Conservation (phyloP, 1,284 basidiomycete species). For the Apiotrichum veenhuisii region DNA sequence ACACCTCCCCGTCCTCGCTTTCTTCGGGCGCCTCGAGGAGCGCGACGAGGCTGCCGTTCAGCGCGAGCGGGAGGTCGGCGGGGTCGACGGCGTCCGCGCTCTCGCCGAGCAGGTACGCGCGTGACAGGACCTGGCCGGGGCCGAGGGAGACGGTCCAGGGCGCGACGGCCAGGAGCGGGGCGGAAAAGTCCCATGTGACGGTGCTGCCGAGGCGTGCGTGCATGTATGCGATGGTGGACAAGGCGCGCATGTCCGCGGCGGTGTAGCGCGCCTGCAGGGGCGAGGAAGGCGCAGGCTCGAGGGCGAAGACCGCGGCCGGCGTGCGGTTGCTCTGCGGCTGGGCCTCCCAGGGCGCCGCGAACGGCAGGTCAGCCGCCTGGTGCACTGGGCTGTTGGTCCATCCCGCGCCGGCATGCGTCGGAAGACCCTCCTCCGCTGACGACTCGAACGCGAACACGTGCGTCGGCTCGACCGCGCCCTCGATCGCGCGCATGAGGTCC, state of each 20-base stretch:
- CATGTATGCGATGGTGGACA: conserved; percentile 77
- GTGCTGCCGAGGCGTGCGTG: conserved; percentile 52
- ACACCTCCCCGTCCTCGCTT: conserved; percentile 44
- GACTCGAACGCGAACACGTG: conserved; percentile 60
- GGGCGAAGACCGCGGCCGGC: conserved; percentile 10
- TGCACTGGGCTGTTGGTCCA: conserved; percentile 34
- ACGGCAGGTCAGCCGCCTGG: conserved; percentile 16
- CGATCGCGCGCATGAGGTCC: conserved; percentile 68
- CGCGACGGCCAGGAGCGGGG: conserved; percentile 62
- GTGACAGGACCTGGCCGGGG: conserved; percentile 55
- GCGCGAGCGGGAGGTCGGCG: conserved; percentile 62
- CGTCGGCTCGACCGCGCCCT: conserved; percentile 63
- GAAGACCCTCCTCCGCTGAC: conserved; percentile 7
- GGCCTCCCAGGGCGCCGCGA: neutral
- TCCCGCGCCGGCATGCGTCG: conserved; percentile 9
- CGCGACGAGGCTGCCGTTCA: conserved; percentile 78
- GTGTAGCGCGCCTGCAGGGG: conserved; percentile 57
- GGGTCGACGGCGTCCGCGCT: conserved; percentile 69
- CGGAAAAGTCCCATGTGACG: conserved; percentile 62
- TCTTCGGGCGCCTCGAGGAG: conserved; percentile 54
- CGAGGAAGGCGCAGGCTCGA: conserved; percentile 41
- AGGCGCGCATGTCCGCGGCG: conserved; percentile 67
- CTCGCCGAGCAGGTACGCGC: conserved; percentile 63
- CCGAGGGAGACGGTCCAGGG: conserved; percentile 66
- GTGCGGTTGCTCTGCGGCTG: neutral